Base-by-base conservation (phyloP, 2,329 filamentous ascomycete species). In the Fusarium haematococcum region DNA sequence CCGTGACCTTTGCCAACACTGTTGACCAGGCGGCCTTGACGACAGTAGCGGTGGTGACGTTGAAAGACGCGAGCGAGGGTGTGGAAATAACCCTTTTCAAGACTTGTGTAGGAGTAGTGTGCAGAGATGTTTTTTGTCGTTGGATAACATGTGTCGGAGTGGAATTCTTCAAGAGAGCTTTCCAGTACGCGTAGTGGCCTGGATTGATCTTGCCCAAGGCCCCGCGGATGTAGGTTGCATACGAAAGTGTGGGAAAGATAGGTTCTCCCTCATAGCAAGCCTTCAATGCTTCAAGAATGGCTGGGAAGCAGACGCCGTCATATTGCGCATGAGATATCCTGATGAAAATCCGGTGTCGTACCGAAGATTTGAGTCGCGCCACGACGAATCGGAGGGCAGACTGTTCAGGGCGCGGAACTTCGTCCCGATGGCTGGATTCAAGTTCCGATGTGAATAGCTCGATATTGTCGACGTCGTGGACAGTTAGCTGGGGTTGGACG, bases 21-120 rank as follows among this genome's bases (percentile, higher is more conserved):
- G 79, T 73, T 1, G 85, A 81, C 85, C 85, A 87, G 1, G 85
- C 85, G n/a, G 83, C 84, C 65, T 86, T 86, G 74, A 86, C 77
- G 23, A 86, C 63, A 1, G 84, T 86, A 9, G 85, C 84, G 5
- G 71, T 70, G 13, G 75, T 76, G 18, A 79, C 78, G 20, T 75
- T 69, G 59, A 64, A 41, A 1, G 74, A 57, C 1, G 73, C 69
- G 4, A 74, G 68, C 2, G 76, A 75, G 6, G 50, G 65, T 27
- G 68, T 68, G 20, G 66, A 33, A 0, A 75, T 32, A 6, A 58
- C 52, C 14, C 2, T 65, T 4, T 45, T 73, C 13, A 74, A 39
- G 8, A 60, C 50, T 10, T 52, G 33, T 1, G 50, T 68, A 52
- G 73, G 64, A 27, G 7, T 25, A 13, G 73, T 74, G 4, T 10